phyloP scores from a whole-genome alignment of 2,329 filamentous ascomycete species.

The Colletotrichum sidae region DNA sequence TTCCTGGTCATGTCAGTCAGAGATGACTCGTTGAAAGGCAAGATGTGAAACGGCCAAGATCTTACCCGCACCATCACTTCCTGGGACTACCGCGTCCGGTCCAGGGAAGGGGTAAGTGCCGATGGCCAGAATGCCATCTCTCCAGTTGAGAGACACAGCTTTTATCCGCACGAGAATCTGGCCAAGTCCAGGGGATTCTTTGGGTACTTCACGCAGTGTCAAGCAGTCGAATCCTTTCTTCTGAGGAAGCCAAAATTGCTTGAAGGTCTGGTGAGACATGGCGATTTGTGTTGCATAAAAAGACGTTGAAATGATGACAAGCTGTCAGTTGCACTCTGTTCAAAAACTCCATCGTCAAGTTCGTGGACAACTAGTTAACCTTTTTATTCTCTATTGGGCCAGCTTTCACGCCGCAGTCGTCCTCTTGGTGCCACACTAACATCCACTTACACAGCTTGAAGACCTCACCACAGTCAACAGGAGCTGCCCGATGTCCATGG shows the following conservation, averaged over 20 bases:
- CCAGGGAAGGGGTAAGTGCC: neutral
- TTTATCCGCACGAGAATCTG: neutral
- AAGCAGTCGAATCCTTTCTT: neutral
- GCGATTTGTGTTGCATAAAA: neutral
- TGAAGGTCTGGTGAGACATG: neutral
- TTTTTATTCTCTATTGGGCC: too few relatives aligned
- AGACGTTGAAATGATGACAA: too few relatives aligned
- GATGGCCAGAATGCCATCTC: neutral
- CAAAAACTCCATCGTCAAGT: neutral
- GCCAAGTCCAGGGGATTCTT: neutral
- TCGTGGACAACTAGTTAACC: too few relatives aligned
- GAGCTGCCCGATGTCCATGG: neutral
- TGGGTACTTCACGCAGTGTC: neutral
- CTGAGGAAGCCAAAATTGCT: neutral
- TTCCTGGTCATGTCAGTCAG: neutral
- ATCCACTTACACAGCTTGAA: too few relatives aligned
- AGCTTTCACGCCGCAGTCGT: too few relatives aligned
- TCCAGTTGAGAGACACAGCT: neutral
- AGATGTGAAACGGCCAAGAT: neutral
- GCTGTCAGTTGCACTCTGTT: neutral
- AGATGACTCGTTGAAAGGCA: neutral
- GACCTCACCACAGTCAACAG: neutral
- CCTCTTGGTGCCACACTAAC: too few relatives aligned
- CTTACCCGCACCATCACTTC: slow-evolving; percentile 6
- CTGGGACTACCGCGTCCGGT: neutral